Evolutionary conservation across 78 protist genomes (phyloP), one percentile per base, ranked within the genome.

Genomic region (Dictyostelium capitatum): DNA sequence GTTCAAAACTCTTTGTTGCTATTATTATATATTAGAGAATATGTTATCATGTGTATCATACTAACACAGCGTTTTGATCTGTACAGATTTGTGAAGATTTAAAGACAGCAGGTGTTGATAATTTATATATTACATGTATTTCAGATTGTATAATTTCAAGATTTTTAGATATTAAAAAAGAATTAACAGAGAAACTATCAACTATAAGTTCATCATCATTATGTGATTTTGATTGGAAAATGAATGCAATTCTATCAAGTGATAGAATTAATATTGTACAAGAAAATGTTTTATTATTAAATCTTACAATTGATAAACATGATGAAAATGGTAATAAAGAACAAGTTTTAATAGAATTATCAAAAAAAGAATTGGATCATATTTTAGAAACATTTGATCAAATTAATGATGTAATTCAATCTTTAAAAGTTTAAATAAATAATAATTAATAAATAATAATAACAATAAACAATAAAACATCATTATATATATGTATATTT

Each of bases 201-300:
- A 6, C 78, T 15, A 87, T 87, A 7, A 59, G 83, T 32, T 77
- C 92, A 48, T 77, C 82, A 28, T 64, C 65, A 30, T 53, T 87
- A 20, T 14, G 74, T n/a, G 92, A 87, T 77, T 87, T 87, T 41
- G 92, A 87, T 87, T 87, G 92, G 92, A 87, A 87, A 64, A 47
- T 87, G 64, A 87, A 87, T 87, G 64, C 54, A 48, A 77, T 87
- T n/a, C 46, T 87, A 30, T 74, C 92, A 77, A 87, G 92, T 87
- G 92, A 87, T 32, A 74, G 72, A 70, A 87, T 87, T 23, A 87
- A 87, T 64, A 77, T 67, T 64, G 92, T 87, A 48, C 53, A 74
- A 46, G 92, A 87, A 51, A 87, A 77, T 77, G 83, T 77, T 46
- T 87, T 87, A 64, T 25, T 77, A 41, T 64, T 87, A 50, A 87